phyloP scores from a whole-genome alignment of 768 basidiomycete species.

The Boletellus ananiceps region DNA sequence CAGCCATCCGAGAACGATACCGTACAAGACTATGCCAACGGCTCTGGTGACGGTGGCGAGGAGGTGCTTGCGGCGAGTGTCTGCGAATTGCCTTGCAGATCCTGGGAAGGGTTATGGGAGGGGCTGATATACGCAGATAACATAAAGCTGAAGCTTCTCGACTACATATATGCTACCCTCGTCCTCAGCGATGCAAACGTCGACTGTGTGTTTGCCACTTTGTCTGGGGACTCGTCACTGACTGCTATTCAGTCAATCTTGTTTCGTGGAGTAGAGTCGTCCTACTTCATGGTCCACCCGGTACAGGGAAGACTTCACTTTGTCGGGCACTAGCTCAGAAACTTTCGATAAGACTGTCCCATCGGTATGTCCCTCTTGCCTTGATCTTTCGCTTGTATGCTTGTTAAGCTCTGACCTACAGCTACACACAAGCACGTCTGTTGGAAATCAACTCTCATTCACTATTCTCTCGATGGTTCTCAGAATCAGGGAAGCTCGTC shows the following conservation, averaged over 20 bases:
- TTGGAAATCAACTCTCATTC: constrained; percentile 99
- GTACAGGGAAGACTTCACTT: constrained; percentile 94
- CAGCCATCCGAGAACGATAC: constrained; percentile 66
- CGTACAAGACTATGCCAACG: constrained; percentile 69
- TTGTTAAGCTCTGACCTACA: constrained; percentile 27
- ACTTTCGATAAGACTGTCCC: constrained; percentile 82
- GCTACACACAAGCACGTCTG: constrained; percentile 81
- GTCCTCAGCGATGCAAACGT: constrained; percentile 87
- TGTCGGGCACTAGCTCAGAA: constrained; percentile 96
- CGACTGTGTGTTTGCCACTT: constrained; percentile 55
- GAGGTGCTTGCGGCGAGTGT: constrained; percentile 86
- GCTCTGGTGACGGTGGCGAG: constrained; percentile 51
- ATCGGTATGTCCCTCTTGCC: constrained; percentile 48
- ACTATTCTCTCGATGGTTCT: constrained; percentile 98
- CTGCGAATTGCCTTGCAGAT: constrained; percentile 78
- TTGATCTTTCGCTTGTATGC: background rate
- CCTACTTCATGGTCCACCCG: constrained; percentile 92
- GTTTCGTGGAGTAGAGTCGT: constrained; percentile 96
- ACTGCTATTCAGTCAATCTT: constrained; percentile 62
- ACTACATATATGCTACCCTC: constrained; percentile 93
- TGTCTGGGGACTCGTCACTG: background rate
- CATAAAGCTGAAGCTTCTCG: constrained; percentile 83
- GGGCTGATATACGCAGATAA: constrained; percentile 80
- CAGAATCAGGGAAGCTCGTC: constrained; percentile 96
- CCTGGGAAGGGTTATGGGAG: constrained; percentile 91